Conservation (phyloP, 2,329 filamentous ascomycete species). For the Penicillium paneum region DNA sequence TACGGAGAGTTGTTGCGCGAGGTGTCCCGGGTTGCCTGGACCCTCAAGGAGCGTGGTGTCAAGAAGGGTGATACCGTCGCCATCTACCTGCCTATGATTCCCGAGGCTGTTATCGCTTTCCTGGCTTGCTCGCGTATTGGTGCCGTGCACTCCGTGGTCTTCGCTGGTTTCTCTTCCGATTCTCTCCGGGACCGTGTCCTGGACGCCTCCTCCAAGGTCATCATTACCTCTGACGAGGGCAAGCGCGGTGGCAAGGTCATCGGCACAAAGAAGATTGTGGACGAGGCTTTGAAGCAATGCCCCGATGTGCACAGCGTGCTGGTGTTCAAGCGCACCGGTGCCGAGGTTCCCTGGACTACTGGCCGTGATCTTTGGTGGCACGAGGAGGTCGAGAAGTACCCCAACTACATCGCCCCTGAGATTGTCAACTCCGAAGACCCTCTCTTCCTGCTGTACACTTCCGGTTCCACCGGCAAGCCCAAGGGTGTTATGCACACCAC, state of each 20-base stretch:
- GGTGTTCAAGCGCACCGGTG: slow-evolving; percentile 92
- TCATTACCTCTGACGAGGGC: slow-evolving; percentile 96
- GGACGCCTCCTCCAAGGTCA: slow-evolving; percentile 84
- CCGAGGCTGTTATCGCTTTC: slow-evolving; percentile 87
- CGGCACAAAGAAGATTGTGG: slow-evolving; percentile 97
- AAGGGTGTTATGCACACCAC: slow-evolving; percentile 99
- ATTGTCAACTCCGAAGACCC: slow-evolving; percentile 90
- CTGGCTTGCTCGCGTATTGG: slow-evolving; percentile 89
- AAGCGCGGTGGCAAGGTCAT: slow-evolving; percentile 97
- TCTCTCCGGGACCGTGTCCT: slow-evolving; percentile 92
- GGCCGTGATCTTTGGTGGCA: slow-evolving; percentile 97
- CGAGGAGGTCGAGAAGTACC: slow-evolving; percentile 96
- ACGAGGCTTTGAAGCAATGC: slow-evolving; percentile 95
- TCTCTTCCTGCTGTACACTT: slow-evolving; percentile 96
- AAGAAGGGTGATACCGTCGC: slow-evolving; percentile 96
- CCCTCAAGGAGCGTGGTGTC: slow-evolving; percentile 91
- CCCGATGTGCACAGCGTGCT: slow-evolving; percentile 80
- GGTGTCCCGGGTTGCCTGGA: slow-evolving; percentile 82
- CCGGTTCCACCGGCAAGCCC: slow-evolving; percentile 95
- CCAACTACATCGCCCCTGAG: slow-evolving; percentile 85
- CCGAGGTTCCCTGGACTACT: slow-evolving; percentile 84
- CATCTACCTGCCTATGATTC: slow-evolving; percentile 98
- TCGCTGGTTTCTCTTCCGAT: slow-evolving; percentile 95
- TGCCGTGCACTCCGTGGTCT: slow-evolving; percentile 94
- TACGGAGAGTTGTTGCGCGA: slow-evolving; percentile 91